Base-by-base conservation (phyloP, 1,284 basidiomycete species). In the Meripilus lineatus region DNA sequence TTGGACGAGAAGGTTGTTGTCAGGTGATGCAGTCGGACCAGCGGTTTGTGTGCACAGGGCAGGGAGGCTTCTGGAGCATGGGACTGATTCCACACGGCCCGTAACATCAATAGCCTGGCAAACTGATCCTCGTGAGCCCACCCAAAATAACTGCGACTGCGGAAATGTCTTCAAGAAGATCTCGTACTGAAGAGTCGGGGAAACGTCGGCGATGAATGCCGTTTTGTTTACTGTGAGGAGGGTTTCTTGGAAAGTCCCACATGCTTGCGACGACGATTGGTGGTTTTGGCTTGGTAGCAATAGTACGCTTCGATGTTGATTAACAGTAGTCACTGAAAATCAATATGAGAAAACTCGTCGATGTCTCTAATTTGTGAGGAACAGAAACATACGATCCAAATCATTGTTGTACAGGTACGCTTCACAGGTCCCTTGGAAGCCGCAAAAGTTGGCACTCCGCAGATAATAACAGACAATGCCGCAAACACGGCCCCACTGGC, bases 11-110 rank as follows among this genome's bases (percentile, higher is more conserved):
- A 50, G 55, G n/a, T 44, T 23, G 7, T 57, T 26, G 11, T 52
- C 38, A 4, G 59, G 51, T 13, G 44, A 37, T 3, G 52, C 55
- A 6, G 44, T 47, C 33, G 51, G 51, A 2, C 33, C 50, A 5
- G 59, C 53, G 28, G 57, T 62, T 42, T 62, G 58, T 3, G 55
- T 49, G 46, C 62, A 64, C 4, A 64, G 46, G 6, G 50, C 57
- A 15, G 62, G 62, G 17, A 64, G 50, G 20, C 36, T 38, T 13
- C 42, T 36, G 10, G 51, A 17, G 35, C 62, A 64, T 3, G 53
- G 26, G 1, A 54, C 50, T 2, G 50, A 35, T 28, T 45, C 50
- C 24, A 61, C 51, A 18, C 40, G 42, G 3, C 60, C 60, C 6
- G 47, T 44, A 1, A 45, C 35, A 45, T 59, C 50, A 40, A 63